Base-by-base conservation (phyloP, 768 basidiomycete genomes). In the Boletus rex-veris region DNA sequence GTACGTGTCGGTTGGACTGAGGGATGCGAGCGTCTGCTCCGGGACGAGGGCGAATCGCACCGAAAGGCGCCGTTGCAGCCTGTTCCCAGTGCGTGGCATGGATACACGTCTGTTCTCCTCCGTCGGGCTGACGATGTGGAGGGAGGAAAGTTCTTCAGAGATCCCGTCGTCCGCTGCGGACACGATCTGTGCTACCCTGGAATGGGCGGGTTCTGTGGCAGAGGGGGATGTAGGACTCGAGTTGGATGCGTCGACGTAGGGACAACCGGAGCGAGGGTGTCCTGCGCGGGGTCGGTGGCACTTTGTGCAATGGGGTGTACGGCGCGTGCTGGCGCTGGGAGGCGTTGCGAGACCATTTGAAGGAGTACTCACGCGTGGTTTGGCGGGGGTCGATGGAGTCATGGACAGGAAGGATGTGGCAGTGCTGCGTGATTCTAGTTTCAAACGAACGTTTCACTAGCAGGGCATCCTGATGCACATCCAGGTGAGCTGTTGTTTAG, bases 251-350 rank as follows among this genome's bases (percentile, higher is more conserved):
- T 76, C 73, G 19, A 63, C 67, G 52, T 69, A 76, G 1, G 83
- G 82, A 61, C 85, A 85, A 10, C 84, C 83, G 0, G 80, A 80
- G 42, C 83, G 81, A 16, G 84, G 84, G 62, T 86, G 85, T 0
- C 84, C 83, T 24, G 71, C 74, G 49, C 76, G 73, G 0, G 82
- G 80, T 21, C 77, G 77, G 49, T 74, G 72, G 65, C 84, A 86
- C 60, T 79, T 80, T 41, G 69, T 75, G 67, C 84, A 86, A 44
- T 71, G 75, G 35, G 78, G 84, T 2, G 64, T 61, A 48, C 82
- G 83, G 40, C 82, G 80, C 6, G 80, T 72, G 11, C 79, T 71
- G 16, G 71, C 68, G 36, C 64, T 64, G 3, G 73, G 68, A n/a
- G 73, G 70, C 0, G 72, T 66, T 16, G 44, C 24, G 19, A 42